These are phyloP conservation scores for Myxozyma lipomycoides DNA, from an alignment of 805 yeast genomes.

Conservation along the genomic window DNA sequence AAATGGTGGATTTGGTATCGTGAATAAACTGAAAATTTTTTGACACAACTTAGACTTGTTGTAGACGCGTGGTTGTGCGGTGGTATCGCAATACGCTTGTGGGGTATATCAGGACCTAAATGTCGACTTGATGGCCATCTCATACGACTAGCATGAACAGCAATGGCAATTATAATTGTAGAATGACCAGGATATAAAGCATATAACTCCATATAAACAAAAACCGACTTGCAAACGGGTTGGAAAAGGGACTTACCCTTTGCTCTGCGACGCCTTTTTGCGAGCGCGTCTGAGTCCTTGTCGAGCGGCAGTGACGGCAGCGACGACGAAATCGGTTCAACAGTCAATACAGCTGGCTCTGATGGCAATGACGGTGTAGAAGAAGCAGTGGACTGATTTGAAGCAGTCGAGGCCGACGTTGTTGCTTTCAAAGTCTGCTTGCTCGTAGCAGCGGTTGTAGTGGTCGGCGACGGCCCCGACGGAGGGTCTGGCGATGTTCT, in stretches of 20 bases:
- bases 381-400: not conserved
- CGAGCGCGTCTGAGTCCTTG: not conserved
- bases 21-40: too few species aligned
- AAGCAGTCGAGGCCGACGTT: not conserved
- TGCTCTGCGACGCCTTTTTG: slow-evolving; percentile 23
- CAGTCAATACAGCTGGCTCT: not conserved
- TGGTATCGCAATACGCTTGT: too few species aligned
- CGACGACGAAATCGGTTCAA: not conserved
- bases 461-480: not conserved
- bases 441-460: not conserved
- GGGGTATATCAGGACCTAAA: too few species aligned
- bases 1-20: too few species aligned
- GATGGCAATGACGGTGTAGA: not conserved
- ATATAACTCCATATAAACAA: too few species aligned
- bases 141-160: too few species aligned
- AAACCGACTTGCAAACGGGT: too few species aligned
- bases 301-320: not conserved
- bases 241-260: slow-evolving; percentile 17
- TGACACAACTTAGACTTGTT: too few species aligned
- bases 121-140: too few species aligned
- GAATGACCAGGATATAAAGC: too few species aligned
- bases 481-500: slow-evolving; percentile 26
- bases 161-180: too few species aligned
- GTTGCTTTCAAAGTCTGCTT: not conserved
- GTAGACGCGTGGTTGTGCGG: too few species aligned